Percentiles rank a stretch among this genome's conserved stretches.
phyloP scores from a whole-genome alignment of 495 filamentous ascomycete species.

The Lasiosphaeris hirsuta region DNA sequence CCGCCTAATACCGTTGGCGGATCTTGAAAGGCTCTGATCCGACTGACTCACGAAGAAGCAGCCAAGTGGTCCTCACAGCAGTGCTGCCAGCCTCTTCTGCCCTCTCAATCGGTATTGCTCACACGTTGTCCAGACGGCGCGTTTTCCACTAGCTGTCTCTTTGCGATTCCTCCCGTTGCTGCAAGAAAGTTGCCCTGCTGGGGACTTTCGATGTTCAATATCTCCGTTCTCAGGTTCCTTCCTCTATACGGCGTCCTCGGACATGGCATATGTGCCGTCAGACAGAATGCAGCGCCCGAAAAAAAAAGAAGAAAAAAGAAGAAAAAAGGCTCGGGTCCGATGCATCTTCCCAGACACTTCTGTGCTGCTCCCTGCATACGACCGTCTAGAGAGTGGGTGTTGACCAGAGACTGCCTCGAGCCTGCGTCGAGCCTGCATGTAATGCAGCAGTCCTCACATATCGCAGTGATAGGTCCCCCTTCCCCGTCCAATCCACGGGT shows the following conservation, averaged over 20 bases:
- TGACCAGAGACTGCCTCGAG: background rate
- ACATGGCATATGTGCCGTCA: too few relatives aligned
- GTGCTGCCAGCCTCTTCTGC: background rate
- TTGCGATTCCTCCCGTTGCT: too few relatives aligned
- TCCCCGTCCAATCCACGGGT: background rate
- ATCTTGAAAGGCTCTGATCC: slow-evolving; percentile 6
- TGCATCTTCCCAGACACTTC: background rate
- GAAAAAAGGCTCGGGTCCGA: background rate
- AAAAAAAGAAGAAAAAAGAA: background rate
- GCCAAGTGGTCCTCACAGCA: background rate
- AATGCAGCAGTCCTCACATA: background rate
- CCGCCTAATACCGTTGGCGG: slow-evolving; percentile 3
- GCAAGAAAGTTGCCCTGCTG: too few relatives aligned
- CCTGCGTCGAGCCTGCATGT: background rate
- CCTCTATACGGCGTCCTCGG: too few relatives aligned
- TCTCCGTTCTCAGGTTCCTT: too few relatives aligned
- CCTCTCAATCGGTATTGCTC: background rate
- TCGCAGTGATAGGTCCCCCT: background rate
- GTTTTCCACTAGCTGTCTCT: too few relatives aligned
- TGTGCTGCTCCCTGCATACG: too few relatives aligned
- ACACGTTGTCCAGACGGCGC: background rate
- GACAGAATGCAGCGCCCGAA: background rate
- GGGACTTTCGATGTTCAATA: too few relatives aligned
- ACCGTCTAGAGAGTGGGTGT: background rate
- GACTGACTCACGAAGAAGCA: background rate